phyloP scores from a whole-genome alignment of 768 basidiomycete genomes.

The Kockovaella imperatae region DNA sequence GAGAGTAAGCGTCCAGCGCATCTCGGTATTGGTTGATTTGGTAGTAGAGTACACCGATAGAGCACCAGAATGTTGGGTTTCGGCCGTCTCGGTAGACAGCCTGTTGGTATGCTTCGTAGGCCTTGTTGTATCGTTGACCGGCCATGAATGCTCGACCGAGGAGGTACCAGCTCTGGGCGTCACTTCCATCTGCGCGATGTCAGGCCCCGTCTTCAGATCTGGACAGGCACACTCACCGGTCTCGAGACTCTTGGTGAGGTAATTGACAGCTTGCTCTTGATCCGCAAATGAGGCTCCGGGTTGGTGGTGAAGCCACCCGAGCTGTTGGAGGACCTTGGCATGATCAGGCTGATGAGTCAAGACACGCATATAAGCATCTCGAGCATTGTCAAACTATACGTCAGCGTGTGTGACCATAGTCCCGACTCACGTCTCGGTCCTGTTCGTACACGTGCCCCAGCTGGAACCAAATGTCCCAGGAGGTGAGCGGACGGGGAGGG shows the following conservation, averaged over 20 bases:
- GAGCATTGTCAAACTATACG: slow-evolving; percentile 70
- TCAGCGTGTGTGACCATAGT: slow-evolving; percentile 3
- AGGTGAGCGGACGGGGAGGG: slow-evolving; percentile 89
- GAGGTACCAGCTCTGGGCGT: slow-evolving; percentile 98
- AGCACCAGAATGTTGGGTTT: slow-evolving; percentile 99
- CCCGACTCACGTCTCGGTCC: slow-evolving; percentile 73
- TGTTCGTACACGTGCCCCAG: slow-evolving; percentile 98
- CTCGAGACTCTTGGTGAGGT: slow-evolving; percentile 89
- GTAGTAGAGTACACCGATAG: slow-evolving; percentile 97
- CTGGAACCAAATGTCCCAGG: slow-evolving; percentile 99
- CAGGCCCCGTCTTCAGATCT: background rate
- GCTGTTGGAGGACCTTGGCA: slow-evolving; percentile 93
- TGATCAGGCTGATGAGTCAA: slow-evolving; percentile 86
- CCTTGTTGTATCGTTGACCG: slow-evolving; percentile 97
- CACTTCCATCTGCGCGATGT: slow-evolving; percentile 62
- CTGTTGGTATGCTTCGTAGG: slow-evolving; percentile 98
- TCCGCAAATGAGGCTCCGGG: slow-evolving; percentile 91
- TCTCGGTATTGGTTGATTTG: slow-evolving; percentile 99
- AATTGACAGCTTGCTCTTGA: slow-evolving; percentile 86
- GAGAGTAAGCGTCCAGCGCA: slow-evolving; percentile 95
- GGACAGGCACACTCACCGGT: slow-evolving; percentile 58
- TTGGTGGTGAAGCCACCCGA: slow-evolving; percentile 97
- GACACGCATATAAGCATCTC: slow-evolving; percentile 93
- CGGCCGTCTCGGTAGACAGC: slow-evolving; percentile 98
- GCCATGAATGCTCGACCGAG: slow-evolving; percentile 98